These are phyloP conservation scores for Davidsoniella eucalypti DNA, from an alignment of 2,329 filamentous ascomycete genomes.

Conservation along the genomic window DNA sequence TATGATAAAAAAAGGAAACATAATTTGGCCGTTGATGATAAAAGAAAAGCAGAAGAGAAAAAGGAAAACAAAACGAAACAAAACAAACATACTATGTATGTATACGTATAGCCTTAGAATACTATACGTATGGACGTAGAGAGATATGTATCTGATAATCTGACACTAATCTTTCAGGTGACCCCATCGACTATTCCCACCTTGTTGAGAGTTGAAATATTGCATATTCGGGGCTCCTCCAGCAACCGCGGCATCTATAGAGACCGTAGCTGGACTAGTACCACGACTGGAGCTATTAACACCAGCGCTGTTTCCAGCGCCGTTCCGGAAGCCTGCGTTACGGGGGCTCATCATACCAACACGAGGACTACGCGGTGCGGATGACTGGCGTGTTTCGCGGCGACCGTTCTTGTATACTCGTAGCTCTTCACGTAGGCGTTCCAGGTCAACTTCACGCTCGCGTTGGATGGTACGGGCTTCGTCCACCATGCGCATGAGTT, in stretches of 20 bases:
- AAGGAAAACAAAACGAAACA: too few species aligned
- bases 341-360: conserved; percentile 36
- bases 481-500: conserved; percentile 23
- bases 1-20: background rate
- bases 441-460: conserved; percentile 37
- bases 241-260: conserved; percentile 14
- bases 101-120: too few species aligned
- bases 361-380: conserved; percentile 41
- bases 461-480: conserved; percentile 26
- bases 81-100: too few species aligned
- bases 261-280: conserved; percentile 30
- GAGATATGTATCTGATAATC: background rate
- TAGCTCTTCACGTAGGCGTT: conserved; percentile 32
- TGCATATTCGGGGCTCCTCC: conserved; percentile 20
- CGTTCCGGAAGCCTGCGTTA: conserved; percentile 15
- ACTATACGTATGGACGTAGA: too few species aligned
- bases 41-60: background rate
- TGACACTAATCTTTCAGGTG: conserved; percentile 26
- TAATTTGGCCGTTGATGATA: too few species aligned
- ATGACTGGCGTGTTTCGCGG: conserved; percentile 38
- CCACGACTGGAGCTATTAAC: conserved; percentile 29
- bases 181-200: conserved; percentile 25
- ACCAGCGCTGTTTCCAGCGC: conserved; percentile 13
- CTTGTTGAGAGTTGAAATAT: conserved; percentile 23
- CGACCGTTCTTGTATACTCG: conserved; percentile 30